phyloP scores from a whole-genome alignment of 371 early-diverging fungal species.

The Saksenaea oblongispora region DNA sequence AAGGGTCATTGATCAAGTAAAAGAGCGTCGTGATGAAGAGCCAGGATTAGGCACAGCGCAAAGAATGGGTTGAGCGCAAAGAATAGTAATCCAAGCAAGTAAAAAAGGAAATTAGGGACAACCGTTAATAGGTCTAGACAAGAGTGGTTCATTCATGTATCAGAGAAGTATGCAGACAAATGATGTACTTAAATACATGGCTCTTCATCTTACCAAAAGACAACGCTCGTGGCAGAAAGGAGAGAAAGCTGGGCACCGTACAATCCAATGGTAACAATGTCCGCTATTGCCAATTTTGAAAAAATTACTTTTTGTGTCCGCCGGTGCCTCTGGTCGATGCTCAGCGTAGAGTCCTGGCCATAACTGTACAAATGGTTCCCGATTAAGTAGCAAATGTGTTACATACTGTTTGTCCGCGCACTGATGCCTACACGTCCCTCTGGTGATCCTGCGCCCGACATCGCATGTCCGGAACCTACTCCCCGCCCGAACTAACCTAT shows the following conservation, averaged over 20 bases:
- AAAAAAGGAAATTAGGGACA: neutral
- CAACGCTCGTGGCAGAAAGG: neutral
- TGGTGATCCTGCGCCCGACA: too few species aligned
- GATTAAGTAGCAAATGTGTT: too few species aligned
- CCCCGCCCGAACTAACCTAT: too few species aligned
- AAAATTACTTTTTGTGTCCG: too few species aligned
- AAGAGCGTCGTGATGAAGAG: neutral
- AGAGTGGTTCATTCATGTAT: neutral
- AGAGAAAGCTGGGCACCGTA: slow-evolving; percentile 1
- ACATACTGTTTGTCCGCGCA: too few species aligned
- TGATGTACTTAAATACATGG: neutral
- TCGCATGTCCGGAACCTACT: too few species aligned
- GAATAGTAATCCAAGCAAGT: neutral
- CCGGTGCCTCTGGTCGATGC: too few species aligned
- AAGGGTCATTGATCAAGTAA: neutral
- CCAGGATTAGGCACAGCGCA: slow-evolving; percentile 1
- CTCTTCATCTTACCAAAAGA: neutral
- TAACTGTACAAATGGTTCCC: too few species aligned
- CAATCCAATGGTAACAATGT: neutral
- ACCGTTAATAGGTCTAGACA: neutral
- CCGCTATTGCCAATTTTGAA: neutral
- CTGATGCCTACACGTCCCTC: too few species aligned
- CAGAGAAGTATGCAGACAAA: neutral
- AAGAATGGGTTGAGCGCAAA: neutral
- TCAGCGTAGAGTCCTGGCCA: too few species aligned